Evolutionary conservation across 306 rosid species (phyloP), one percentile per base, ranked within the genome.

Genomic region (Citrullus colocynthis): DNA sequence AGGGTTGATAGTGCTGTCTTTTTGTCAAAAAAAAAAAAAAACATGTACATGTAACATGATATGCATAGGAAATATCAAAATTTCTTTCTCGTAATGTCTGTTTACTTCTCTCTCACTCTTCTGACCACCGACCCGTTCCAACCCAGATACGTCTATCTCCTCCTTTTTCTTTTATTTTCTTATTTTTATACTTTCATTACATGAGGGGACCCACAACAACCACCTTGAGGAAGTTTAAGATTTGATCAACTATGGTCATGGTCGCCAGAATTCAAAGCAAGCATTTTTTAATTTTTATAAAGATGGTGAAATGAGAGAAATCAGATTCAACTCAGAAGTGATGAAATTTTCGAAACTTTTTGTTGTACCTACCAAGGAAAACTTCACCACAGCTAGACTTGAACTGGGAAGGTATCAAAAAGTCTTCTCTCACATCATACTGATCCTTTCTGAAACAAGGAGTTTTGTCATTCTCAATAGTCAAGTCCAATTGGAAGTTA

Each of bases 351-450:
- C 34, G 81, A 61, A 70, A 81, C 34, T 65, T 65, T 80, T 63
- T 73, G 78, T 82, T 77, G 63, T 60, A 80, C 66, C 81, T 65
- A 83, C 75, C 76, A 44, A 55, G 57, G 80, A 80, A 85, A 78
- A 80, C 73, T 72, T 62, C 83, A 30, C 58, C 81, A 72, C 20
- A 83, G 81, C 78, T 56, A 49, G 54, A 78, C 49, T 44, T 75
- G 16, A 12, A 57, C n/a, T 65, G 72, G 36, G 41, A 60, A 78
- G 75, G 51, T 7, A 44, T 42, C 18, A 45, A 1, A 56, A 79
- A 58, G 79, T 80, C 78, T 18, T 80, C 80, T 51, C 78, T 62
- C 45, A 80, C 56, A 45, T 51, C 42, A 64, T 81, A 79, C 64
- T 86, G 20, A 41, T 51, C 28, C 78, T 79, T 52, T 80, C 24